These are phyloP conservation scores for Aspergillus indologenus DNA, from an alignment of 495 filamentous ascomycete genomes.

Conservation along the genomic window DNA sequence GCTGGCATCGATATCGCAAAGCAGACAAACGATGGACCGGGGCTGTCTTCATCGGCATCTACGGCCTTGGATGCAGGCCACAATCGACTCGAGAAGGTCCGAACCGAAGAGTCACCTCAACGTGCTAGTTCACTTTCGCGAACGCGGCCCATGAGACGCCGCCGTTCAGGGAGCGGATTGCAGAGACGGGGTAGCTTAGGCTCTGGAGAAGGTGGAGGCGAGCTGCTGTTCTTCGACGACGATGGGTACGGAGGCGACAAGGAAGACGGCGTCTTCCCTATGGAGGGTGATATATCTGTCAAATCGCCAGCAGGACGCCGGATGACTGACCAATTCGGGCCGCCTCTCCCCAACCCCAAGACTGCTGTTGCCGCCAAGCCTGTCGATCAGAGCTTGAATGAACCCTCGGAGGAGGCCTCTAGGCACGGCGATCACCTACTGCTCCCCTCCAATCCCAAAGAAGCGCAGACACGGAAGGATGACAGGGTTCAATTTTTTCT, in stretches of 20 bases:
- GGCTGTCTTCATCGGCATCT: conserved; percentile 44
- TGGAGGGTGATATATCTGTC: conserved; percentile 56
- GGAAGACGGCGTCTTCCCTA: conserved; percentile 71
- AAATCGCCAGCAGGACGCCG: conserved; percentile 12
- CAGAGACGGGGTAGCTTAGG: conserved; percentile 64
- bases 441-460: conserved; percentile 69
- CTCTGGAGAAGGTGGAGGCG: conserved; percentile 56
- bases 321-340: conserved; percentile 4
- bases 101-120: conserved; percentile 28
- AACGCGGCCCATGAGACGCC: conserved; percentile 44
- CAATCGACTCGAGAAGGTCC: conserved; percentile 33
- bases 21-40: conserved; percentile 23
- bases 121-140: conserved; percentile 35
- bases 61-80: conserved; percentile 39
- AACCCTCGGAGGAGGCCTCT: background rate
- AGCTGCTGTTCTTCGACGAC: conserved; percentile 81
- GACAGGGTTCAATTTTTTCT: conserved; percentile 88
- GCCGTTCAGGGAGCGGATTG: conserved; percentile 78
- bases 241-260: conserved; percentile 77
- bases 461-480: conserved; percentile 67
- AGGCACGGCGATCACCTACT: conserved; percentile 21
- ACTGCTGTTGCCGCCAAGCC: background rate
- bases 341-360: background rate
- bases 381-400: background rate
- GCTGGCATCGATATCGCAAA: conserved; percentile 33